A percentile compares a stretch with the other conserved stretches of the same genome.
phyloP scores from a whole-genome alignment of 2,329 filamentous ascomycete species.

The Taxawa tesnikishii region DNA sequence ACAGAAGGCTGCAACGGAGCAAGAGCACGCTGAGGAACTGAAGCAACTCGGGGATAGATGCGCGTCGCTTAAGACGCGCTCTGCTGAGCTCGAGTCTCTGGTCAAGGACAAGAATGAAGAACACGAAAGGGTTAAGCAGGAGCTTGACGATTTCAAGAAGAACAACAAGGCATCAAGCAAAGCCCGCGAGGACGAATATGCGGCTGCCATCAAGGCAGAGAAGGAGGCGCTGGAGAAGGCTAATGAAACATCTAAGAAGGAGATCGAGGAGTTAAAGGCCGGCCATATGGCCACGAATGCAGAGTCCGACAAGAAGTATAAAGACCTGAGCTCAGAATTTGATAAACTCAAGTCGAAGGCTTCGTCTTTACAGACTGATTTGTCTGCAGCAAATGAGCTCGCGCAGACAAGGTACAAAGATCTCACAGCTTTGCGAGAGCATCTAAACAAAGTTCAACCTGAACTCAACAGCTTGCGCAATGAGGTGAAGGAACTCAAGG shows the following conservation, averaged over 20 bases:
- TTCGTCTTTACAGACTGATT: slow-evolving; percentile 62
- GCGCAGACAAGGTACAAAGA: slow-evolving; percentile 84
- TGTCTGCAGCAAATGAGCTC: slow-evolving; percentile 74
- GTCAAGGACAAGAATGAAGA: slow-evolving; percentile 7
- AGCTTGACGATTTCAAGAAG: slow-evolving; percentile 7
- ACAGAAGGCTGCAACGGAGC: slow-evolving; percentile 38
- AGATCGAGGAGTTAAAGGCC: slow-evolving; percentile 47
- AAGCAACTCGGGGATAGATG: slow-evolving; percentile 14
- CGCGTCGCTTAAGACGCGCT: slow-evolving; percentile 48
- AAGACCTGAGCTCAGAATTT: slow-evolving; percentile 50
- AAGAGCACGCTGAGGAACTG: slow-evolving; percentile 15
- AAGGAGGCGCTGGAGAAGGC: slow-evolving; percentile 48
- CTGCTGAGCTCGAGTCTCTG: slow-evolving; percentile 34
- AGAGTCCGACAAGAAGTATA: slow-evolving; percentile 38
- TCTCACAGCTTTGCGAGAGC: slow-evolving; percentile 63
- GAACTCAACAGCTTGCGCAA: slow-evolving; percentile 69
- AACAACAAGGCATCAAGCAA: slow-evolving; percentile 33
- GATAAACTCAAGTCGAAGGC: slow-evolving; percentile 61
- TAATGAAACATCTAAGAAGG: slow-evolving; percentile 57
- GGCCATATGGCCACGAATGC: slow-evolving; percentile 32
- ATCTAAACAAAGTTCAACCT: slow-evolving; percentile 73
- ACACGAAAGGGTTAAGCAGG: slow-evolving; percentile 6
- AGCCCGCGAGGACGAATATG: slow-evolving; percentile 40
- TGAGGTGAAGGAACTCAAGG: slow-evolving; percentile 64
- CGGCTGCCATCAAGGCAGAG: slow-evolving; percentile 40